phyloP scores from a whole-genome alignment of 2,329 filamentous ascomycete genomes.

The Colletotrichum somersetense region DNA sequence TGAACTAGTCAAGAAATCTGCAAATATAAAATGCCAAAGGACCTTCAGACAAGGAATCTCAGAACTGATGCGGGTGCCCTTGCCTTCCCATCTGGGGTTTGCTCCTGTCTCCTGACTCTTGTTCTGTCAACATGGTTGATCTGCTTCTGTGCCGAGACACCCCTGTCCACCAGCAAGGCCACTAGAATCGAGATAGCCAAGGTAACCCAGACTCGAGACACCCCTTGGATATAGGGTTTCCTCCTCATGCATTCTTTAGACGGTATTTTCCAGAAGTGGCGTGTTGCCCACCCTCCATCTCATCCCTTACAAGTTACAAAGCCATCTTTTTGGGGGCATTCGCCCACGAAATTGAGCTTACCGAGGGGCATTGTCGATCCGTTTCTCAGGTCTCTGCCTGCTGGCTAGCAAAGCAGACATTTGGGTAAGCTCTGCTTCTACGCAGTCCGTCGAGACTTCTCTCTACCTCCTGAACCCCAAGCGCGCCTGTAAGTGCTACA shows the following conservation, averaged over 20 bases:
- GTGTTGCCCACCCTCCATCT: slow-evolving; percentile 5
- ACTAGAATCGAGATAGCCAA: background rate
- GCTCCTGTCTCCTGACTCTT: background rate
- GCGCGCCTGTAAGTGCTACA: background rate
- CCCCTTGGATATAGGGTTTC: background rate
- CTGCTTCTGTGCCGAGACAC: background rate
- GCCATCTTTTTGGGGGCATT: background rate
- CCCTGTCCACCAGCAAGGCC: background rate
- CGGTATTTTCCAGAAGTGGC: slow-evolving; percentile 6
- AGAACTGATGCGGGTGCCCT: background rate
- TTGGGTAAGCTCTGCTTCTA: background rate
- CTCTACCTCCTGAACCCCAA: background rate
- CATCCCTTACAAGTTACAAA: background rate
- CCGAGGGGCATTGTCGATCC: background rate
- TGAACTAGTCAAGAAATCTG: background rate
- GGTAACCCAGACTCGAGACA: slow-evolving; percentile 29
- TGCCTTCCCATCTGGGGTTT: background rate
- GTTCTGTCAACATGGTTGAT: background rate
- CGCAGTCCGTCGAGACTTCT: background rate
- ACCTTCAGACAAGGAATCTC: background rate
- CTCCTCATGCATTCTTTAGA: slow-evolving; percentile 26
- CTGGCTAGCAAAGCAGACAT: background rate
- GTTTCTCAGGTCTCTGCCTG: background rate
- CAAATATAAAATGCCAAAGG: no score
- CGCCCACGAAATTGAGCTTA: slow-evolving; percentile 26